Conservation (phyloP, 1,139 yeast species). For the Scheffersomyces titani region DNA sequence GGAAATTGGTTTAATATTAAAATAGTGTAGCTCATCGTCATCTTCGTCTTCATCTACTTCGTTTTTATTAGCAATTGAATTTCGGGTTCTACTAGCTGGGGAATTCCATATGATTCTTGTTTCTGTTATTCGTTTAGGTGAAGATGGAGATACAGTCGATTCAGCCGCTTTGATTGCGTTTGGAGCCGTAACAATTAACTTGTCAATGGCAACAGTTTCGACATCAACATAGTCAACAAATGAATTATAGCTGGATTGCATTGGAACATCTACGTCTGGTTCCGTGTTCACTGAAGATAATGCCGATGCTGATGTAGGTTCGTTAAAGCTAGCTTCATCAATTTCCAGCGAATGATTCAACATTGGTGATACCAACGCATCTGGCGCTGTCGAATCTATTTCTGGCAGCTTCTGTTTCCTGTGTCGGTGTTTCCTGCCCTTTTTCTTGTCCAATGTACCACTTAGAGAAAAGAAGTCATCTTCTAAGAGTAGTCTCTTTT, state of each 20-base stretch:
- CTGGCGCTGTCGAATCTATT: not conserved
- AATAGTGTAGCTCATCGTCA: slow-evolving; percentile 11
- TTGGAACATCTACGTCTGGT: not conserved
- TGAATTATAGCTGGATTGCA: not conserved
- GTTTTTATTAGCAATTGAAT: not conserved
- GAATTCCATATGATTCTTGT: not conserved
- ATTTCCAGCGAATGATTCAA: not conserved
- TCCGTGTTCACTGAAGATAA: not conserved
- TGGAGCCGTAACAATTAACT: not conserved
- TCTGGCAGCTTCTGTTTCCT: slow-evolving; percentile 12
- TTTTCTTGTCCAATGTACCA: slow-evolving; percentile 11
- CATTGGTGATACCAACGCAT: not conserved
- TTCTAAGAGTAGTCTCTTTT: slow-evolving; percentile 11
- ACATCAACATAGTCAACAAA: not conserved
- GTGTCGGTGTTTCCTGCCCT: slow-evolving; percentile 20
- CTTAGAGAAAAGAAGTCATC: slow-evolving; percentile 19
- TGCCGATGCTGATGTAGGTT: not conserved
- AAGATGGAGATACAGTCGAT: not conserved
- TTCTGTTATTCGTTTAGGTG: not conserved
- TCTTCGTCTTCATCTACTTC: slow-evolving; percentile 10
- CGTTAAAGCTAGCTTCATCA: not conserved
- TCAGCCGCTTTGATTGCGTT: not conserved
- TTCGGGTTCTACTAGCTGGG: not conserved
- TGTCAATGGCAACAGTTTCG: not conserved
- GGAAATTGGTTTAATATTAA: not conserved